Percentiles rank a stretch among this genome's conserved stretches.
Conservation (phyloP, 2,329 filamentous ascomycete genomes). For the Colletotrichum sp. region DNA sequence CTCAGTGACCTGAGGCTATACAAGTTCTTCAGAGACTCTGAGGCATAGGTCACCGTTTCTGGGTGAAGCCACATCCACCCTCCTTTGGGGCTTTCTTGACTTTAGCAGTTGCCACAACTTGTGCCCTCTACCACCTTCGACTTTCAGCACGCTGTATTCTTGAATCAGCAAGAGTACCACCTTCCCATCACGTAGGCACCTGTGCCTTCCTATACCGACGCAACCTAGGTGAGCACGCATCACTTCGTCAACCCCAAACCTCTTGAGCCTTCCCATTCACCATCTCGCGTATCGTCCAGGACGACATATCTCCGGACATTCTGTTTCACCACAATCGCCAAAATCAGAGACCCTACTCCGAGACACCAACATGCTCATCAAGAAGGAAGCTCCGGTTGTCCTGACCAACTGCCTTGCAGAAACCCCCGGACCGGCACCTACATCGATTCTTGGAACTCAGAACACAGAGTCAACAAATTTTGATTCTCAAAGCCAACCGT, state of each 20-base stretch:
- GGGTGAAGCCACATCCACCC: neutral
- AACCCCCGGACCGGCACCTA: neutral
- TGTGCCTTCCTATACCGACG: neutral
- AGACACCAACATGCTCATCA: neutral
- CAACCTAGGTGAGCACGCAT: neutral
- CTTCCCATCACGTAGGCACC: neutral
- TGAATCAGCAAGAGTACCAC: neutral
- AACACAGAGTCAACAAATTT: neutral
- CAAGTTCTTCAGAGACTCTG: neutral
- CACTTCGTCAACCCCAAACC: neutral
- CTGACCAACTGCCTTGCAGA: neutral
- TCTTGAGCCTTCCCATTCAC: neutral
- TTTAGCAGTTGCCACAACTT: neutral
- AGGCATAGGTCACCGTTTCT: neutral
- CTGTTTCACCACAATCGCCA: neutral
- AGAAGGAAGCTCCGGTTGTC: neutral
- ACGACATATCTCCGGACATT: neutral
- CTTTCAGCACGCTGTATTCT: neutral
- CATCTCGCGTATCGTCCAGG: neutral
- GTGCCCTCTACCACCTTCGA: neutral
- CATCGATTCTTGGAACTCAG: neutral
- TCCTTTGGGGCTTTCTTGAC: neutral
- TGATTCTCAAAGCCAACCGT: neutral
- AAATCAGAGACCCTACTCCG: neutral
- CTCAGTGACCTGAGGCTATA: neutral